A percentile compares a stretch with the other conserved stretches of the same genome.
Conservation (phyloP, 2,329 filamentous ascomycete genomes). For the Ilyonectria sp. region DNA sequence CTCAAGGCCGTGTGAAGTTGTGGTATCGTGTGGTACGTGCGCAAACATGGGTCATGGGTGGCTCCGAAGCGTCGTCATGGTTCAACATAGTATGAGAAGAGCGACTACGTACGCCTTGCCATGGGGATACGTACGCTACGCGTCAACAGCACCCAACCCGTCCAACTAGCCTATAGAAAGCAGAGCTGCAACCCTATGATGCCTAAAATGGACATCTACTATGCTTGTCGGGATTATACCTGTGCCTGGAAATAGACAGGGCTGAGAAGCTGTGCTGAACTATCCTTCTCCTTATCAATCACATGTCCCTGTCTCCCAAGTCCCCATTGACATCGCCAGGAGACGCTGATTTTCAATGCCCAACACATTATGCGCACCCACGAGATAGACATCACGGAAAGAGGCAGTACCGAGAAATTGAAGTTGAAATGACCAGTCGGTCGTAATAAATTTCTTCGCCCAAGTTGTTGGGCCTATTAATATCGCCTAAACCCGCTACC, state of each 20-base stretch:
- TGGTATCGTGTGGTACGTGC: too few species aligned
- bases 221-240: neutral
- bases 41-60: neutral
- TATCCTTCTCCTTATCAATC: too few species aligned
- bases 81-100: neutral
- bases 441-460: neutral
- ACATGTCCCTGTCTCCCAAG: too few species aligned
- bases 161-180: neutral
- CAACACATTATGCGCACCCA: too few species aligned
- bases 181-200: neutral
- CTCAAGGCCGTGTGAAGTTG: neutral
- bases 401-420: neutral
- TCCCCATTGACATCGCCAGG: too few species aligned
- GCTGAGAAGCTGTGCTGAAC: neutral
- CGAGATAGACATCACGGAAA: neutral
- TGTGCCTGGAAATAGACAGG: neutral
- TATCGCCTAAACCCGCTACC: constrained; percentile 11
- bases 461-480: constrained; percentile 8
- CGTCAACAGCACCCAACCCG: constrained; percentile 9
- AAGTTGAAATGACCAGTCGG: neutral
- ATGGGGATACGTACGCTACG: constrained; percentile 27
- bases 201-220: neutral
- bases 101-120: constrained; percentile 21
- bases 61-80: constrained; percentile 21
- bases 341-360: too few species aligned